phyloP scores from a whole-genome alignment of 768 basidiomycete species.

The Amyloporia xantha region DNA sequence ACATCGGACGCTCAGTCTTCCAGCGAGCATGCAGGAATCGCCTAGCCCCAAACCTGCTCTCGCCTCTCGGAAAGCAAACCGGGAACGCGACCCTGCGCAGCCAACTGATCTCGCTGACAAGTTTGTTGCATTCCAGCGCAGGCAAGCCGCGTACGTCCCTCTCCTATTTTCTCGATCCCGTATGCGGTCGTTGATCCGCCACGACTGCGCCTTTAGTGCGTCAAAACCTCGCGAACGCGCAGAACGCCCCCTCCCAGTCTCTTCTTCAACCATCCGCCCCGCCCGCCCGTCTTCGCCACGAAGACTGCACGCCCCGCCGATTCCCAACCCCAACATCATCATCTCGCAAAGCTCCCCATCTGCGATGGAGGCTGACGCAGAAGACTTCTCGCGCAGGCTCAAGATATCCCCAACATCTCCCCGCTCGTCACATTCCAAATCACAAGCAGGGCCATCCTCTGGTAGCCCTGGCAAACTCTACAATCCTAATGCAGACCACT shows the following conservation, averaged over 20 bases:
- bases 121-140: slow-evolving; percentile 62
- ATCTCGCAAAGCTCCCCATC: slow-evolving; percentile 38
- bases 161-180: neutral
- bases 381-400: slow-evolving; percentile 68
- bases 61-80: slow-evolving; percentile 23
- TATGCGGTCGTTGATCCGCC: neutral
- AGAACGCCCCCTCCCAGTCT: slow-evolving; percentile 31
- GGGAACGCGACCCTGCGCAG: slow-evolving; percentile 30
- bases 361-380: slow-evolving; percentile 43
- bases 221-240: slow-evolving; percentile 40
- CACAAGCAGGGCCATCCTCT: slow-evolving; percentile 16
- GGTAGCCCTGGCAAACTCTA: slow-evolving; percentile 45
- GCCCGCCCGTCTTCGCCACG: slow-evolving; percentile 29
- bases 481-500: slow-evolving; percentile 66
- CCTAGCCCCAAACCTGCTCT: slow-evolving; percentile 11
- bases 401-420: slow-evolving; percentile 49
- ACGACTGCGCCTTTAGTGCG: slow-evolving; percentile 27
- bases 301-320: slow-evolving; percentile 16
- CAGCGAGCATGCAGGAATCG: slow-evolving; percentile 17
- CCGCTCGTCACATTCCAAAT: slow-evolving; percentile 29
- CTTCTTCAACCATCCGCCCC: slow-evolving; percentile 25
- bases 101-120: slow-evolving; percentile 52
- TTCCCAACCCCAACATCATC: slow-evolving; percentile 19
- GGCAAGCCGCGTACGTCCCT: slow-evolving; percentile 47
- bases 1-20: no score